Conservation (phyloP, 78 protist species). For the Speleostelium caveatum region DNA sequence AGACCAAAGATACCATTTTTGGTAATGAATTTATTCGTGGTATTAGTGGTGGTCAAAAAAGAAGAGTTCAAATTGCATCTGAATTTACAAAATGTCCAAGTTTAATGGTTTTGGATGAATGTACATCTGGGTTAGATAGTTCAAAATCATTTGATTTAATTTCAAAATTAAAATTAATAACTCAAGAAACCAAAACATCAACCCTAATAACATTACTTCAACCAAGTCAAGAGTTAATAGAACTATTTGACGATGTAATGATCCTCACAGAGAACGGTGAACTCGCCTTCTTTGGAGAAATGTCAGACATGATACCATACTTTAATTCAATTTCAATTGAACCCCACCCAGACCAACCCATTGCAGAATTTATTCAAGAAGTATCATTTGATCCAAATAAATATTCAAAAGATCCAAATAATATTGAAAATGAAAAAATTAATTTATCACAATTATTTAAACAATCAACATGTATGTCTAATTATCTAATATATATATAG, state of each 20-base stretch:
- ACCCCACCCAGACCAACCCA: slow-evolving; percentile 56
- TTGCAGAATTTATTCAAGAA: slow-evolving; percentile 74
- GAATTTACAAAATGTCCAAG: too few relatives aligned
- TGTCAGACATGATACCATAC: background rate
- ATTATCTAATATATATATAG: too few relatives aligned
- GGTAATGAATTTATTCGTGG: slow-evolving; percentile 25
- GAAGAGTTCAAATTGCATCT: slow-evolving; percentile 67
- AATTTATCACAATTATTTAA: background rate
- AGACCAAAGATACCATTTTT: slow-evolving; percentile 5
- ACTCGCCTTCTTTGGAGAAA: slow-evolving; percentile 52
- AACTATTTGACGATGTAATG: slow-evolving; percentile 68
- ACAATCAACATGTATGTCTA: too few relatives aligned
- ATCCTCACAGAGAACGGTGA: slow-evolving; percentile 57
- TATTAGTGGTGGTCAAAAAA: slow-evolving; percentile 73
- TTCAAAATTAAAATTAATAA: slow-evolving; percentile 24
- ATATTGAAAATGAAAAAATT: background rate
- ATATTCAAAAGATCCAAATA: slow-evolving; percentile 8
- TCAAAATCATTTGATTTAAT: slow-evolving; percentile 13
- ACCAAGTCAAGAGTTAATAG: slow-evolving; percentile 72
- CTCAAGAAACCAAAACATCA: slow-evolving; percentile 32
- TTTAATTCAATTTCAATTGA: slow-evolving; percentile 27
- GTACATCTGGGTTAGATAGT: slow-evolving; percentile 64
- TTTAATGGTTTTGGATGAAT: slow-evolving; percentile 60
- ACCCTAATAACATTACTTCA: slow-evolving; percentile 46
- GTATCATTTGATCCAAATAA: slow-evolving; percentile 32